These are phyloP conservation scores for Cryptococcus deneoformans DNA, from an alignment of 1,284 basidiomycete species.

Conservation along the genomic window DNA sequence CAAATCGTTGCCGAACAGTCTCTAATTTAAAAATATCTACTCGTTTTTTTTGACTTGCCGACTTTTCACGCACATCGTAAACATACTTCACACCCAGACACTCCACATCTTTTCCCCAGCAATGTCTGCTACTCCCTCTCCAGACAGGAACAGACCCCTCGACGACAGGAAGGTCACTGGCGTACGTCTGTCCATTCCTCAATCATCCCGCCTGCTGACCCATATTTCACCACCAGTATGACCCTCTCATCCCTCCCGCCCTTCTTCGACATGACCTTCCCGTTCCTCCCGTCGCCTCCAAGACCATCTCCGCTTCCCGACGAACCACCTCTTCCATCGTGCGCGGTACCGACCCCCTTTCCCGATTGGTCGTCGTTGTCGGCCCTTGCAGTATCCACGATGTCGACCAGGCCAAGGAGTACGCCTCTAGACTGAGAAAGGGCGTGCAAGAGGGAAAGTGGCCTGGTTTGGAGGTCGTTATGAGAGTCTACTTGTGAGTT, in stretches of 20 bases:
- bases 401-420: constrained; percentile 82
- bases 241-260: constrained; percentile 87
- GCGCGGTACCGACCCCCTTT: constrained; percentile 66
- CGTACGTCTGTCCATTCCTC: constrained; percentile 24
- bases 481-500: constrained; percentile 84
- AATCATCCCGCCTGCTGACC: too few species aligned
- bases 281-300: constrained; percentile 45
- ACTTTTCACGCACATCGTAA: too few species aligned
- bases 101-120: too few species aligned
- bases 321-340: constrained; percentile 72
- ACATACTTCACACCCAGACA: too few species aligned
- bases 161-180: constrained; percentile 46
- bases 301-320: constrained; percentile 75
- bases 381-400: constrained; percentile 98
- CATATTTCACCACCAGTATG: constrained; percentile 59
- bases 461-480: constrained; percentile 77
- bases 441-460: constrained; percentile 62
- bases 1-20: too few species aligned
- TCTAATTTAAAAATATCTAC: too few species aligned
- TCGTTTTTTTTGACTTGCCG: too few species aligned
- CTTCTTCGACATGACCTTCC: constrained; percentile 81
- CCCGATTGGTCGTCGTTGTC: constrained; percentile 82
- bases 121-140: constrained; percentile 41
- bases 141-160: constrained; percentile 37
- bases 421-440: constrained; percentile 71